Evolutionary conservation across 169 alveolate species (phyloP).

Genomic region (Cyclospora cayetanensis): DNA sequence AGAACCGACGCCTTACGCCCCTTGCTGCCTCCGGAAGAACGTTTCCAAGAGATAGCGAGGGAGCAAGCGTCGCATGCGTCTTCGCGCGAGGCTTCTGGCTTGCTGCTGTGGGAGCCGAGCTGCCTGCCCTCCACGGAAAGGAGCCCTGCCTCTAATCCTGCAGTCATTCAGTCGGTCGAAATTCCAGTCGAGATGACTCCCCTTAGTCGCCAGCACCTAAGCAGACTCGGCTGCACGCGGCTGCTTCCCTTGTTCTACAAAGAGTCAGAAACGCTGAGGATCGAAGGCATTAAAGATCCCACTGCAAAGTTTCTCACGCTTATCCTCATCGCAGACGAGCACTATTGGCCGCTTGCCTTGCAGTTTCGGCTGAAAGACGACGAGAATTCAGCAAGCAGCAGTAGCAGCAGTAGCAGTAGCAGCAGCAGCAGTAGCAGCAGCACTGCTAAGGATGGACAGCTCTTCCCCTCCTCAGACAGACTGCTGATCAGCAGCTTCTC

Average conservation of each 20-base stretch:
- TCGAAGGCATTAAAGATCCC: conserved; percentile 13
- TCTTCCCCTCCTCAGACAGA: not conserved
- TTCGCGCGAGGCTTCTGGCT: not conserved
- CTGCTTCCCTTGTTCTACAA: conserved; percentile 31
- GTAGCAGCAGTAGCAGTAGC: conserved; percentile 13
- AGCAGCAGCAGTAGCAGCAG: not conserved
- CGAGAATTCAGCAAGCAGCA: not conserved
- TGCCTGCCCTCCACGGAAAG: not conserved
- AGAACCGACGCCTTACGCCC: conserved; percentile 33
- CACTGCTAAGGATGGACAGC: not conserved
- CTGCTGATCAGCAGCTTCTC: conserved; percentile 26
- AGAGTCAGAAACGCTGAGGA: conserved; percentile 30
- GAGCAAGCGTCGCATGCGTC: not conserved
- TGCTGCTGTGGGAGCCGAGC: not conserved
- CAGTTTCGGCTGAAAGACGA: not conserved
- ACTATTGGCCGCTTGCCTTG: not conserved
- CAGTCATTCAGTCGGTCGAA: not conserved
- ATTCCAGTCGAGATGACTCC: not conserved
- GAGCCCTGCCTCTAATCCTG: not conserved
- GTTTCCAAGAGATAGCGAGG: not conserved
- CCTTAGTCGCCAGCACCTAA: not conserved
- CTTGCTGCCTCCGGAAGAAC: conserved; percentile 4
- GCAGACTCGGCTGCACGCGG: conserved; percentile 30
- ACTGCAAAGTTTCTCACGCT: not conserved
- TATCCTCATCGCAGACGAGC: conserved; percentile 8